These are phyloP conservation scores for Epichloe glyceriae DNA, from an alignment of 2,329 filamentous ascomycete species.

Conservation along the genomic window DNA sequence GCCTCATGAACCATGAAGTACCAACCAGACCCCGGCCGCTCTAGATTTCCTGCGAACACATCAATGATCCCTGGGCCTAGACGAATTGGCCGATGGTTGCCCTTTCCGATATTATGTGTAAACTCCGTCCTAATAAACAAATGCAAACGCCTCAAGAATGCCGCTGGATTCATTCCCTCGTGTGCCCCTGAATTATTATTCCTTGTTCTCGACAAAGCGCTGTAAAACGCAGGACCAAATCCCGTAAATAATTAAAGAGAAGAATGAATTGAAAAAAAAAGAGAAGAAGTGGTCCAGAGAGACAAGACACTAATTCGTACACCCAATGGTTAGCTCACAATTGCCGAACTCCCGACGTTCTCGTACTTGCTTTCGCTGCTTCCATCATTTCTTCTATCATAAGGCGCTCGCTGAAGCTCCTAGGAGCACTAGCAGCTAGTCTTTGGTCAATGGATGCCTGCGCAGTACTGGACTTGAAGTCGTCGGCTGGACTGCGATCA, in stretches of 20 bases:
- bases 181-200: background rate
- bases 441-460: constrained; percentile 25
- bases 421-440: constrained; percentile 29
- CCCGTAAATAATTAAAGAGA: background rate
- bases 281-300: background rate
- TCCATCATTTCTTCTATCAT: constrained; percentile 32
- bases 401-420: constrained; percentile 35
- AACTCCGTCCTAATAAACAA: constrained; percentile 6
- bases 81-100: constrained; percentile 1
- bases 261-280: background rate
- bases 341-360: constrained; percentile 7
- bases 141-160: constrained; percentile 7
- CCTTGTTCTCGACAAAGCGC: background rate
- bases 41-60: background rate
- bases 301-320: background rate
- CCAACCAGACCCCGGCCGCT: background rate
- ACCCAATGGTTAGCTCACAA: constrained; percentile 9
- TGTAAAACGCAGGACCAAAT: background rate
- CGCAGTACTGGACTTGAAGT: constrained; percentile 30
- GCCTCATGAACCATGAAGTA: background rate
- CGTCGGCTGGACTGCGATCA: constrained; percentile 36
- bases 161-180: constrained; percentile 1
- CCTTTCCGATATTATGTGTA: constrained; percentile 4
- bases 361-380: constrained; percentile 14
- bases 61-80: background rate